Evolutionary conservation across 768 basidiomycete species (phyloP).

Genomic region (Suillus spraguei): DNA sequence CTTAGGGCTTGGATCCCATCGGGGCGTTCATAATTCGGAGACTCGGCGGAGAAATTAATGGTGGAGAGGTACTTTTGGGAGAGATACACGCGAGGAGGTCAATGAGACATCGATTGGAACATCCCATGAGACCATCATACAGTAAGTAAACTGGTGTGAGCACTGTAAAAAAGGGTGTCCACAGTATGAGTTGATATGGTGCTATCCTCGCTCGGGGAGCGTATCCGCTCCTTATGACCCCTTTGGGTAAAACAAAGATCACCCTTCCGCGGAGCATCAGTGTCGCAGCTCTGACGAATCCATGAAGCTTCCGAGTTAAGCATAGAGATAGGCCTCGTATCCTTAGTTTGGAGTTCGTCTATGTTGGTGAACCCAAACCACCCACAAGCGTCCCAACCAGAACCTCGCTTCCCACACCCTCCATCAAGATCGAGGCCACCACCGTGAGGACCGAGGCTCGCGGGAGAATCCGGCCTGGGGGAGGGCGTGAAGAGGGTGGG

Average conservation of each 20-base stretch:
- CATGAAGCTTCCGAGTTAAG: not conserved
- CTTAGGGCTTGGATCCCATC: not conserved
- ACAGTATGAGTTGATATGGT: slow-evolving; percentile 22
- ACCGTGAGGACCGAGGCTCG: slow-evolving; percentile 28
- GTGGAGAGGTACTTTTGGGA: slow-evolving; percentile 1
- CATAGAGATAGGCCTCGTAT: not conserved
- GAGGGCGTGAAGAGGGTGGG: not conserved
- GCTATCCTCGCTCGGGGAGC: slow-evolving; percentile 30
- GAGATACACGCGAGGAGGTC: not conserved
- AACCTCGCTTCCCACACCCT: slow-evolving; percentile 34
- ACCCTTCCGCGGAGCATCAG: slow-evolving; percentile 13
- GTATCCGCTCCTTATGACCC: slow-evolving; percentile 7
- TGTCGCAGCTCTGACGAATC: slow-evolving; percentile 17
- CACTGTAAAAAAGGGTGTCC: slow-evolving; percentile 33
- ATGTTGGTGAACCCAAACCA: slow-evolving; percentile 29
- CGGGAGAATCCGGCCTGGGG: slow-evolving; percentile 18
- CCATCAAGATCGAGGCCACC: slow-evolving; percentile 34
- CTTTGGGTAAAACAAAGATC: slow-evolving; percentile 12
- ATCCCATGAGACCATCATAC: slow-evolving; percentile 9
- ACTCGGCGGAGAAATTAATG: not conserved
- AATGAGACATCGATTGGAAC: not conserved
- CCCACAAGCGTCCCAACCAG: slow-evolving; percentile 34
- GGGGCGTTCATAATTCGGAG: not conserved
- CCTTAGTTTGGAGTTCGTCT: not conserved
- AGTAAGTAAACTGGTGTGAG: slow-evolving; percentile 29